These are phyloP conservation scores for Arthrobotrys entomopaga DNA, from an alignment of 2,329 filamentous ascomycete species.

Conservation along the genomic window DNA sequence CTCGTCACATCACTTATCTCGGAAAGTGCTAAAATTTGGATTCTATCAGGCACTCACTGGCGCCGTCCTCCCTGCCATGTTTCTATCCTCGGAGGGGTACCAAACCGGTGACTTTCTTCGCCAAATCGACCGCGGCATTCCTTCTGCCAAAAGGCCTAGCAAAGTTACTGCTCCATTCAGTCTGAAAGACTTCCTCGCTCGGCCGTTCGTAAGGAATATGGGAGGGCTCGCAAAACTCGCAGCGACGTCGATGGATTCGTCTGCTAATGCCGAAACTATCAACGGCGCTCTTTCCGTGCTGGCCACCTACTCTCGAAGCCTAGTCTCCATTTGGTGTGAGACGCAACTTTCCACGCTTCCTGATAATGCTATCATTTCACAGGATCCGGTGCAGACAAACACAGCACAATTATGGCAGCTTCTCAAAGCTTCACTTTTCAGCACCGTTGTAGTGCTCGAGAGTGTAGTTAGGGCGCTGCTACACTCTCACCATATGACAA, in stretches of 20 bases:
- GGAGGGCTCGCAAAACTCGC: constrained; percentile 74
- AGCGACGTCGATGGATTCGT: constrained; percentile 68
- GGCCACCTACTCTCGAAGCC: constrained; percentile 38
- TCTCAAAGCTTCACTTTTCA: constrained; percentile 79
- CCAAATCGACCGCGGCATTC: constrained; percentile 74
- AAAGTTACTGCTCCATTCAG: constrained; percentile 67
- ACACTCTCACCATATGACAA: constrained; percentile 66
- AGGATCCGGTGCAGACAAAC: constrained; percentile 40
- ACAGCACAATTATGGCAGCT: constrained; percentile 72
- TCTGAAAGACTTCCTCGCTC: constrained; percentile 60
- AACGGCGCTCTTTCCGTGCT: constrained; percentile 41
- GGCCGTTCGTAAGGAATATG: constrained; percentile 73
- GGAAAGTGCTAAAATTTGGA: not conserved
- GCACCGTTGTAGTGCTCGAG: constrained; percentile 77
- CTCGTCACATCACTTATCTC: not conserved
- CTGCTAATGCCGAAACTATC: constrained; percentile 64
- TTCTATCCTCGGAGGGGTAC: constrained; percentile 77
- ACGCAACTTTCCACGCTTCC: constrained; percentile 35
- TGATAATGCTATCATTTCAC: constrained; percentile 33
- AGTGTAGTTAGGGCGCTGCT: constrained; percentile 75
- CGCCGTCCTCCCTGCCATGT: constrained; percentile 73
- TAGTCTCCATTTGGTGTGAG: constrained; percentile 43
- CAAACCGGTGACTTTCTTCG: constrained; percentile 79
- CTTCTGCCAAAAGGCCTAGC: constrained; percentile 68
- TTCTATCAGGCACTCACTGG: constrained; percentile 69